Evolutionary conservation across 2,329 filamentous ascomycete species (phyloP).

Genomic region (Cladophialophora immunda): DNA sequence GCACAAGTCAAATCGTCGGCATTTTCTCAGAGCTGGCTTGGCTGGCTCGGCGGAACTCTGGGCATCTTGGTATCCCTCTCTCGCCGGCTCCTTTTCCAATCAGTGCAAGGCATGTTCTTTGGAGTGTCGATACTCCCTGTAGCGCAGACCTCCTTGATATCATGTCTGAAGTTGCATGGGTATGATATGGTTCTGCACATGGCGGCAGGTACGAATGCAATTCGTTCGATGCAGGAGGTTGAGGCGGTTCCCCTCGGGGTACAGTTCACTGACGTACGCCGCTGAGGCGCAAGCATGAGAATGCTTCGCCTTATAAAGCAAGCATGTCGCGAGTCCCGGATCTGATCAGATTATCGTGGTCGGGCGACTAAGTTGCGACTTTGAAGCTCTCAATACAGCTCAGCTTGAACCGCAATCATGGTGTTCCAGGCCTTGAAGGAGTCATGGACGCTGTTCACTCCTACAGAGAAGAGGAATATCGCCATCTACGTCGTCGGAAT

Average conservation of each 20-base stretch:
- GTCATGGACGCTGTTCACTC: constrained; percentile 45
- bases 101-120: neutral
- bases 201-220: neutral
- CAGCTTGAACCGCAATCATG: neutral
- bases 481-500: constrained; percentile 59
- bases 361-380: neutral
- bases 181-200: neutral
- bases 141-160: neutral
- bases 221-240: neutral
- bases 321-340: neutral
- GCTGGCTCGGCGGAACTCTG: neutral
- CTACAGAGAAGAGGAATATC: constrained; percentile 56
- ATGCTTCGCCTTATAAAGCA: neutral
- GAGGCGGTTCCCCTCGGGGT: neutral
- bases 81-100: neutral
- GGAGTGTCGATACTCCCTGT: neutral
- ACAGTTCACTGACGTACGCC: neutral
- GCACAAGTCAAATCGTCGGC: neutral
- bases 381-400: neutral
- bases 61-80: neutral
- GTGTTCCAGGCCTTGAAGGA: constrained; percentile 7
- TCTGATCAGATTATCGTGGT: neutral
- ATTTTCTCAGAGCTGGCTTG: neutral
- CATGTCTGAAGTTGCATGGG: neutral
- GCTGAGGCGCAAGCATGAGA: neutral